These are phyloP conservation scores for Phytophthora sojae DNA, from an alignment of 352 stramenopile genomes.

Conservation along the genomic window DNA sequence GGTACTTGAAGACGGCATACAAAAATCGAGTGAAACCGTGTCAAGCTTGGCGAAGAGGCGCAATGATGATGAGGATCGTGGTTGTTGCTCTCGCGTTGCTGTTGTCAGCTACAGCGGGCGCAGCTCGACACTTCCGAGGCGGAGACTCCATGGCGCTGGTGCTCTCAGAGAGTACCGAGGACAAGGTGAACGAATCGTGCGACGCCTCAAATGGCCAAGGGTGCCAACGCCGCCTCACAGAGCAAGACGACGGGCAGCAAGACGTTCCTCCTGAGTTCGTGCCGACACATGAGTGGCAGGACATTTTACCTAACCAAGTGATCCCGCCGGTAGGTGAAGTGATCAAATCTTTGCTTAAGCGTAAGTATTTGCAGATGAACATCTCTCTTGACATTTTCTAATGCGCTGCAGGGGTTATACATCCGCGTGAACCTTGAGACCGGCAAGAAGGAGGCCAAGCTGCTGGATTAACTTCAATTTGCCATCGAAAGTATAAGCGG, in stretches of 20 bases:
- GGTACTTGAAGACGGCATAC: neutral
- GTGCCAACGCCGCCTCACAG: conserved; percentile 20
- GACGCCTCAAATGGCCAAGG: conserved; percentile 18
- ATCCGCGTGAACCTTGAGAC: conserved; percentile 67
- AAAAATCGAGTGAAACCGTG: neutral
- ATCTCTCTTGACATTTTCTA: neutral
- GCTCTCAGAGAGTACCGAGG: conserved; percentile 13
- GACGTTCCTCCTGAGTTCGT: conserved; percentile 59
- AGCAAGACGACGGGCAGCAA: conserved; percentile 6
- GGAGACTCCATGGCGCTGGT: conserved; percentile 28
- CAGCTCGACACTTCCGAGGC: conserved; percentile 11
- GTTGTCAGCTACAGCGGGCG: neutral
- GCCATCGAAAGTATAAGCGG: neutral
- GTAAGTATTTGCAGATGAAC: neutral
- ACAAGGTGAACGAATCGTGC: conserved; percentile 21
- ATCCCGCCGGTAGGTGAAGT: conserved; percentile 48
- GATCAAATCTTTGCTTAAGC: neutral
- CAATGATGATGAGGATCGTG: neutral
- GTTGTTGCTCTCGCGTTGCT: conserved; percentile 6
- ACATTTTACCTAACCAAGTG: conserved; percentile 59
- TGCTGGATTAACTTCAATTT: conserved; percentile 25
- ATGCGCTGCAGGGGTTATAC: conserved; percentile 50
- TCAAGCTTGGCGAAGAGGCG: conserved; percentile 6
- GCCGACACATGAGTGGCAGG: conserved; percentile 65
- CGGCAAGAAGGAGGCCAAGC: conserved; percentile 69